Base-by-base conservation (phyloP, 257 asterid genomes). In the Oldenlandia corymbosa region DNA sequence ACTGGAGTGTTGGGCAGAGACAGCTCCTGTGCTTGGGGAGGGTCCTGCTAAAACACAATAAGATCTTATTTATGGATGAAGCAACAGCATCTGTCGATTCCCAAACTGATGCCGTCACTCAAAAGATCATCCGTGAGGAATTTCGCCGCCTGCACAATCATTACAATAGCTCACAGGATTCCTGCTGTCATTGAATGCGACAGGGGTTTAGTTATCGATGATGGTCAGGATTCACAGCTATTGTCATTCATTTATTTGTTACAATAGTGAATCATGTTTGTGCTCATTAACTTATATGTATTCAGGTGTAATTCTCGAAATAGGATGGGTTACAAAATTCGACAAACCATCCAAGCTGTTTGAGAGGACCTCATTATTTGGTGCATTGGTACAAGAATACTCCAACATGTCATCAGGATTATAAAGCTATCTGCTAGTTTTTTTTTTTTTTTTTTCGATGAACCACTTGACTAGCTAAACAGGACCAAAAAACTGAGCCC, bases 51-150 rank as follows among this genome's bases (percentile, higher is more conserved):
- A 89, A 85, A 45, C 80, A 66, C 9, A 75, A 88, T 74, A 65
- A 53, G 50, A 62, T 89, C 27, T 55, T 89, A 30, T 83, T 89
- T 66, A 85, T 89, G 87, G 97, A 89, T 47, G 95, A 87, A 72
- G 97, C 97, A 24, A 89, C 97, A 0, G 97, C 97, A 11, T 89
- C 97, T 0, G 91, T 89, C 20, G 95, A 89, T 74, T 83, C 97
- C 1, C 85, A 83, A 28, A 89, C 97, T 2, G 97, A 89, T 56
- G 79, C 70, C 7, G 78, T 75, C 39, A 89, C 87, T 59, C 93
- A 89, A 49, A 72, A 71, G 59, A 81, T 83, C 68, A 83, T 89
- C 47, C 82, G 91, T 0, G 83, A 81, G 28, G 88, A 89, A n/a
- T 60, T 89, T 89, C 72, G 12, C 68, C 0, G 54, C 76, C 5